phyloP scores from a whole-genome alignment of 2,329 filamentous ascomycete species.

The Xylaria digitata region DNA sequence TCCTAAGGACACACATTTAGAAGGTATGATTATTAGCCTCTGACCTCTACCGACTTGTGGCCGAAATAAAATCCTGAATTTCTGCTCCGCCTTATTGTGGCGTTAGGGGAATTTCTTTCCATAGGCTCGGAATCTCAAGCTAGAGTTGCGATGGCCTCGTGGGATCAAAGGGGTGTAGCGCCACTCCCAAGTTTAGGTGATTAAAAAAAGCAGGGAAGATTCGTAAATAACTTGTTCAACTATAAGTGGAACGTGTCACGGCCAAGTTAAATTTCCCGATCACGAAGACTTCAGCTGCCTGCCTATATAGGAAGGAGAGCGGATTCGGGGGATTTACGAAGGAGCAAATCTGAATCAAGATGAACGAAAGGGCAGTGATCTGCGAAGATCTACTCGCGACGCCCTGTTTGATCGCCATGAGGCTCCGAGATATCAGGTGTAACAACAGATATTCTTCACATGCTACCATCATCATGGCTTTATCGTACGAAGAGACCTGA shows the following conservation, averaged over 20 bases:
- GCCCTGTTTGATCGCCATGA: background rate
- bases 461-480: background rate
- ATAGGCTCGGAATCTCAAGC: background rate
- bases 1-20: background rate
- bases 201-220: background rate
- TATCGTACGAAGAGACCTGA: background rate
- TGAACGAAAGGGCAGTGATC: conserved; percentile 22
- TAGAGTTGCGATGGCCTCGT: background rate
- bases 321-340: conserved; percentile 7
- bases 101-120: background rate
- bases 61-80: background rate
- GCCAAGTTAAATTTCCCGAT: conserved; percentile 8
- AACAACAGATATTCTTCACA: background rate
- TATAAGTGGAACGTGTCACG: background rate
- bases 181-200: background rate
- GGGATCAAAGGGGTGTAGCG: background rate
- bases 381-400: background rate
- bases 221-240: background rate
- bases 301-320: conserved; percentile 22
- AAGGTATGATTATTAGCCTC: background rate
- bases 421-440: background rate
- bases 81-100: background rate
- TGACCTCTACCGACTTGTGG: background rate
- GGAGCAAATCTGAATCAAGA: conserved; percentile 2
- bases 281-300: conserved; percentile 6